A percentile compares a stretch with the other conserved stretches of the same genome.
Conservation (phyloP, 495 filamentous ascomycete species). For the Aspergillus funiculosus region DNA sequence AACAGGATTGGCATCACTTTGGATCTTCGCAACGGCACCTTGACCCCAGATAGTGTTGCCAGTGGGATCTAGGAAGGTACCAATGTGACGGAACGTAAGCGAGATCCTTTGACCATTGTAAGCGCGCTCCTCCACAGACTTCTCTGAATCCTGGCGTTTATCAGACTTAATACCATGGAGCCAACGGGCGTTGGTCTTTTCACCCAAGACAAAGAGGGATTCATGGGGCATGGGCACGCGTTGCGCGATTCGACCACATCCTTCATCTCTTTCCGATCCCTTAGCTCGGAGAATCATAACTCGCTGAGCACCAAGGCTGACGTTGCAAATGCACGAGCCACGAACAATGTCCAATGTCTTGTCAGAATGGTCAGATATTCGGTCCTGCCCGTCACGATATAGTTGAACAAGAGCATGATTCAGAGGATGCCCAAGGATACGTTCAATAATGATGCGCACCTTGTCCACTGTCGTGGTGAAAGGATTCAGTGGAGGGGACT, state of each 20-base stretch:
- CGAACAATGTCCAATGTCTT: constrained; percentile 90
- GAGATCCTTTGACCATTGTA: constrained; percentile 76
- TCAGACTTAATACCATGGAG: constrained; percentile 86
- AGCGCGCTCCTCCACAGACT: constrained; percentile 63
- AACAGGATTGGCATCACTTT: constrained; percentile 51
- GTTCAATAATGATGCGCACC: constrained; percentile 62
- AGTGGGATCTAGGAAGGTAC: constrained; percentile 66
- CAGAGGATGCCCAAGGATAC: constrained; percentile 67
- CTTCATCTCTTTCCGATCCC: constrained; percentile 37
- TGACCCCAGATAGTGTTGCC: constrained; percentile 80
- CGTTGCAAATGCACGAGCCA: constrained; percentile 79
- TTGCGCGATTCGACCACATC: constrained; percentile 47
- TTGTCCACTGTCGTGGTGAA: constrained; percentile 67
- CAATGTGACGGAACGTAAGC: constrained; percentile 87
- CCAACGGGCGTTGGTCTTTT: constrained; percentile 77
- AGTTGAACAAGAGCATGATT: constrained; percentile 94
- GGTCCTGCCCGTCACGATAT: constrained; percentile 85
- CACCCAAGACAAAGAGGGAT: constrained; percentile 77
- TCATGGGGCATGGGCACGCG: constrained; percentile 79
- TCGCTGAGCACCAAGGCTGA: constrained; percentile 85
- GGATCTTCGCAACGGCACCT: constrained; percentile 67
- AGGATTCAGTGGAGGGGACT: constrained; percentile 68
- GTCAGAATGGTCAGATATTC: constrained; percentile 95
- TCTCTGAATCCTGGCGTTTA: constrained; percentile 61
- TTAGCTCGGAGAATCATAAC: constrained; percentile 90